A percentile compares a stretch with the other conserved stretches of the same genome.
Conservation (phyloP, 768 basidiomycete species). For the Boletellus sp. region DNA sequence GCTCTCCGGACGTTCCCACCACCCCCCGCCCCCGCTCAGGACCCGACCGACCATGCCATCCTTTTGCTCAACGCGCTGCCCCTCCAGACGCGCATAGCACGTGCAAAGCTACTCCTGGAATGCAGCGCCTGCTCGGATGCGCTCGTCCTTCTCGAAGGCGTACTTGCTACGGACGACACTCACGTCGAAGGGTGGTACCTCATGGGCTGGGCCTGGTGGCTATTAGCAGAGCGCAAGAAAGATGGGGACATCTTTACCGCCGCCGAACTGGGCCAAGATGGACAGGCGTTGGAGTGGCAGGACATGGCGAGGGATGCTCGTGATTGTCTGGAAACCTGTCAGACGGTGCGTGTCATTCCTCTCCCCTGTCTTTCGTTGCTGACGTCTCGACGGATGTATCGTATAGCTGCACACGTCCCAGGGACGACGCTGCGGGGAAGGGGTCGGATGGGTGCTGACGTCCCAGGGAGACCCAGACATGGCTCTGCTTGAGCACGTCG, state of each 20-base stretch:
- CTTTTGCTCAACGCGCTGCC: slow-evolving; percentile 39
- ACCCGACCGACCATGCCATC: slow-evolving; percentile 30
- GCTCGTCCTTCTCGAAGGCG: slow-evolving; percentile 68
- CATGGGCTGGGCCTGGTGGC: slow-evolving; percentile 90
- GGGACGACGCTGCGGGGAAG: too few relatives aligned
- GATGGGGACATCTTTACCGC: slow-evolving; percentile 46
- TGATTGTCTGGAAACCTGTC: slow-evolving; percentile 81
- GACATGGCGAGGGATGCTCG: slow-evolving; percentile 76
- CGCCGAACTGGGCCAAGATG: slow-evolving; percentile 29
- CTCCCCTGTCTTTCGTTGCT: neutral
- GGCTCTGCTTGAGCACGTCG: slow-evolving; percentile 70
- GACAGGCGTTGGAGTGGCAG: slow-evolving; percentile 57
- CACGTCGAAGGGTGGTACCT: slow-evolving; percentile 93
- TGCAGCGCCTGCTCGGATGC: slow-evolving; percentile 68
- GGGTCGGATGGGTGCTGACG: slow-evolving; percentile 64
- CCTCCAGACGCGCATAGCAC: slow-evolving; percentile 63
- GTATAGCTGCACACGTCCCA: slow-evolving; percentile 67
- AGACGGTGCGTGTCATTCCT: slow-evolving; percentile 54
- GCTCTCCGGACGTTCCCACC: slow-evolving; percentile 23
- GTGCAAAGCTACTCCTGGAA: slow-evolving; percentile 84
- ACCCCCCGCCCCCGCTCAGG: neutral
- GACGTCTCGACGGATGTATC: neutral
- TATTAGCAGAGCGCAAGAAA: slow-evolving; percentile 71
- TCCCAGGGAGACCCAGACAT: slow-evolving; percentile 72
- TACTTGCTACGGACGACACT: slow-evolving; percentile 78